Conservation (phyloP, 2,329 filamentous ascomycete genomes). For the Phialophora chinensis region DNA sequence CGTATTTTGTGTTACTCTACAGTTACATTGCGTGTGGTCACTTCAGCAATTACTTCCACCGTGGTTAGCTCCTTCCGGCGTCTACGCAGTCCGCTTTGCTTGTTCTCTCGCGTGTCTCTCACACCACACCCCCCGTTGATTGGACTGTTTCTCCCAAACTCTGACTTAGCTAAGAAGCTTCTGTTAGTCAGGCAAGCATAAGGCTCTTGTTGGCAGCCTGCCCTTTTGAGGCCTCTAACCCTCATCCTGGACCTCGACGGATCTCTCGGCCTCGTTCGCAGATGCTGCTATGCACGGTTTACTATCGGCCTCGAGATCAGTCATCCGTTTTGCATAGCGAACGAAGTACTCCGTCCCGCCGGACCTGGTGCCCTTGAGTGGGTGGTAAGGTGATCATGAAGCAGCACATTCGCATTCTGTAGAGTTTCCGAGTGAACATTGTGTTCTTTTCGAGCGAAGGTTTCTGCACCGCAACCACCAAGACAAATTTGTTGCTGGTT, state of each 20-base stretch:
- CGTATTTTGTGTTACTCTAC: conserved; percentile 1
- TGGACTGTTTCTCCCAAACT: background rate
- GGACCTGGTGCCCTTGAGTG: background rate
- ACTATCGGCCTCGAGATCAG: background rate
- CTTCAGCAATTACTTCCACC: background rate
- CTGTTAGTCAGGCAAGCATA: conserved; percentile 14
- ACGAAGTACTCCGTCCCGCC: background rate
- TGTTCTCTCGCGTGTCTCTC: background rate
- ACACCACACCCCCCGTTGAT: background rate
- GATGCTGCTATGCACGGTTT: background rate
- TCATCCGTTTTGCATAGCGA: background rate
- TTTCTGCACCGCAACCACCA: background rate
- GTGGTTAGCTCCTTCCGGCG: background rate
- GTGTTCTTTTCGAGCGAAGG: background rate
- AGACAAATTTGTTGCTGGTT: background rate
- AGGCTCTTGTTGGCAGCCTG: conserved; percentile 1
- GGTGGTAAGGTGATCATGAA: background rate
- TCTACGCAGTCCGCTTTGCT: background rate
- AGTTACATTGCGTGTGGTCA: conserved; percentile 15
- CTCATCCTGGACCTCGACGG: conserved; percentile 1
- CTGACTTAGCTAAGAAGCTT: background rate
- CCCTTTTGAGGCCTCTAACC: too few relatives aligned
- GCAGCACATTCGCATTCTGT: background rate
- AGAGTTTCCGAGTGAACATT: background rate
- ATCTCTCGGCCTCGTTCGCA: background rate